These are phyloP conservation scores for Craterostigma plantagineum DNA, from an alignment of 257 asterid species.

Conservation along the genomic window DNA sequence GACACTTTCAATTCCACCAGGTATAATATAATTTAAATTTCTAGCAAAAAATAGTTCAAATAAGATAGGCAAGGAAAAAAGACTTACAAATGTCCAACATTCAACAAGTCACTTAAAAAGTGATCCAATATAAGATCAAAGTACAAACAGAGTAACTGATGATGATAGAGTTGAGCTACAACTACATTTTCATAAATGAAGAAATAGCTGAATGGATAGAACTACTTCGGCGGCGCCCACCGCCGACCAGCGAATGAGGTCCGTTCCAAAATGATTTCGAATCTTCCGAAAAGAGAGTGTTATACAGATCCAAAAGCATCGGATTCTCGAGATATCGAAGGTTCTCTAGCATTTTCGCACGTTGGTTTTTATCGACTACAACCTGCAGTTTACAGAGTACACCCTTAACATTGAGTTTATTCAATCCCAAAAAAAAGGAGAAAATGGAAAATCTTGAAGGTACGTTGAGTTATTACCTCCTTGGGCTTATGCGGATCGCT, in stretches of 20 bases:
- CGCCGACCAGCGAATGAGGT: slow-evolving; percentile 55
- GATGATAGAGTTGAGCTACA: not conserved
- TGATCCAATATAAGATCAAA: no score
- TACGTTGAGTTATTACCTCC: slow-evolving; percentile 19
- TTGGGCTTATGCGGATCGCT: slow-evolving; percentile 46
- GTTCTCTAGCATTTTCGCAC: slow-evolving; percentile 81
- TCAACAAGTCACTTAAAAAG: no score
- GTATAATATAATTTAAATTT: no score
- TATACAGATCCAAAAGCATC: slow-evolving; percentile 35
- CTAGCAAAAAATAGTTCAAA: no score
- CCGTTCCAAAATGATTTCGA: slow-evolving; percentile 64
- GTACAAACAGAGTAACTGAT: no score
- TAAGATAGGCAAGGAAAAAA: no score
- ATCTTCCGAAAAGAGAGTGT: slow-evolving; percentile 41
- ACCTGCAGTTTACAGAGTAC: slow-evolving; percentile 27
- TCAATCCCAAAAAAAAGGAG: not conserved
- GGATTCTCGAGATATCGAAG: slow-evolving; percentile 75
- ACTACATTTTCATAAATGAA: slow-evolving; percentile 37
- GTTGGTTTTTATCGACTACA: slow-evolving; percentile 32
- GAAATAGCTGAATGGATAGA: slow-evolving; percentile 46
- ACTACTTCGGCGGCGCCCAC: slow-evolving; percentile 20
- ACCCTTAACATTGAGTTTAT: not conserved
- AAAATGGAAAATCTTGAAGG: not conserved
- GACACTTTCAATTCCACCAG: no score
- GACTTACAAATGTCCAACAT: no score